A percentile compares a stretch with the other conserved stretches of the same genome.
phyloP scores from a whole-genome alignment of 768 basidiomycete species.

The Panaeolus papilionaceus region DNA sequence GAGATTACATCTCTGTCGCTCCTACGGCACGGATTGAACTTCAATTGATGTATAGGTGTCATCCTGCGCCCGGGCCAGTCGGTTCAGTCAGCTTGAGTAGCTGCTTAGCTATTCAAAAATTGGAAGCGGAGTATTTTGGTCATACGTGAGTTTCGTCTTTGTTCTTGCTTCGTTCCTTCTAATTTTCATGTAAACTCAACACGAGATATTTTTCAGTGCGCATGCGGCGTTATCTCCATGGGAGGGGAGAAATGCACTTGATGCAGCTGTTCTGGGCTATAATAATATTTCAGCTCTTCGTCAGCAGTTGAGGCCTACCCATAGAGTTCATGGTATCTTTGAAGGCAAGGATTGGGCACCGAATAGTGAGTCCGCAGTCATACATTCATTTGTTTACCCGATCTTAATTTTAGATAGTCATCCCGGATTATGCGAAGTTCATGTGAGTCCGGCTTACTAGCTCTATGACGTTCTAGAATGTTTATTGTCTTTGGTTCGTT shows the following conservation, averaged over 20 bases:
- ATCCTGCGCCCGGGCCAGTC: slow-evolving; percentile 79
- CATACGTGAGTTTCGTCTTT: slow-evolving; percentile 58
- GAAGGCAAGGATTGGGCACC: slow-evolving; percentile 76
- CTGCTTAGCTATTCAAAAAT: slow-evolving; percentile 64
- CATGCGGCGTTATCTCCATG: slow-evolving; percentile 82
- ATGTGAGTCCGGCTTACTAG: slow-evolving; percentile 45
- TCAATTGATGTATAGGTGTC: slow-evolving; percentile 57
- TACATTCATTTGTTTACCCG: not conserved
- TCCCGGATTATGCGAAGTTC: slow-evolving; percentile 81
- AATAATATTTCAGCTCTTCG: slow-evolving; percentile 78
- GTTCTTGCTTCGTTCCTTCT: slow-evolving; percentile 6
- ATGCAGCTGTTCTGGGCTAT: slow-evolving; percentile 86
- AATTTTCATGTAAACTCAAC: not conserved
- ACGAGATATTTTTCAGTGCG: slow-evolving; percentile 49
- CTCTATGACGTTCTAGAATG: not conserved
- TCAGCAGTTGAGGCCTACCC: slow-evolving; percentile 81
- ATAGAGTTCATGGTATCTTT: slow-evolving; percentile 82
- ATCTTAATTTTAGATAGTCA: slow-evolving; percentile 52
- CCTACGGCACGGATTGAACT: not conserved
- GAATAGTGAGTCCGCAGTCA: slow-evolving; percentile 54
- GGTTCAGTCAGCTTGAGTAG: slow-evolving; percentile 68
- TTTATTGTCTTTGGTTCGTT: not conserved
- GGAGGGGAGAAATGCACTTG: slow-evolving; percentile 84
- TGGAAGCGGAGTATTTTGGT: slow-evolving; percentile 70
- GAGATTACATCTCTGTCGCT: slow-evolving; percentile 11